phyloP scores from a whole-genome alignment of 345 rosid species.

The Hibiscus tridactylites region DNA sequence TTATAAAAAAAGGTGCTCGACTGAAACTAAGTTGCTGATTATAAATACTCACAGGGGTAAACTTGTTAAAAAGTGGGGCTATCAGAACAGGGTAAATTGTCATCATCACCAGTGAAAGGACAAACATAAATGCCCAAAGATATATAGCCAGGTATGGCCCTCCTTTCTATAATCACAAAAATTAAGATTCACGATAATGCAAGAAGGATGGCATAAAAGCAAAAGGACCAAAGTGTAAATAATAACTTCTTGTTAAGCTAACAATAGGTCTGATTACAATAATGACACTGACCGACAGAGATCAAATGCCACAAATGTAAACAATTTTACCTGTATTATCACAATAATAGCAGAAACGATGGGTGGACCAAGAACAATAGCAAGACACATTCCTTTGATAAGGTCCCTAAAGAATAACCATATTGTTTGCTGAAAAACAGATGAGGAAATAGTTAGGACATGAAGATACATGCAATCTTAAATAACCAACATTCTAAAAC shows the following conservation, averaged over 20 bases:
- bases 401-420: conserved; percentile 91
- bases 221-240: not conserved
- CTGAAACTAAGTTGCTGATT: not conserved
- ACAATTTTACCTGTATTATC: conserved; percentile 66
- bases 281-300: not conserved
- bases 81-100: conserved; percentile 84
- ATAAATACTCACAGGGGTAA: conserved; percentile 75
- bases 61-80: conserved; percentile 97
- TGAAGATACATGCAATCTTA: not conserved
- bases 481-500: not conserved
- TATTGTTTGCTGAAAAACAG: conserved; percentile 77
- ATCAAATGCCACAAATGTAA: conserved; percentile 6
- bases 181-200: conserved; percentile 8
- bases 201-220: not conserved
- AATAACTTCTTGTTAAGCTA: not conserved
- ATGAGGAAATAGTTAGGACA: conserved; percentile 8
- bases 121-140: conserved; percentile 97
- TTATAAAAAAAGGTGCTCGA: not conserved
- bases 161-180: conserved; percentile 65
- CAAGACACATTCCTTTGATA: conserved; percentile 64
- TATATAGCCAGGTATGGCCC: conserved; percentile 98
- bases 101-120: conserved; percentile 93
- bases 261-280: not conserved
- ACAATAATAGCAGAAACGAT: conserved; percentile 75
- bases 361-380: conserved; percentile 79